These are phyloP conservation scores for Venturia pyrina DNA, from an alignment of 2,329 filamentous ascomycete species.

Conservation along the genomic window DNA sequence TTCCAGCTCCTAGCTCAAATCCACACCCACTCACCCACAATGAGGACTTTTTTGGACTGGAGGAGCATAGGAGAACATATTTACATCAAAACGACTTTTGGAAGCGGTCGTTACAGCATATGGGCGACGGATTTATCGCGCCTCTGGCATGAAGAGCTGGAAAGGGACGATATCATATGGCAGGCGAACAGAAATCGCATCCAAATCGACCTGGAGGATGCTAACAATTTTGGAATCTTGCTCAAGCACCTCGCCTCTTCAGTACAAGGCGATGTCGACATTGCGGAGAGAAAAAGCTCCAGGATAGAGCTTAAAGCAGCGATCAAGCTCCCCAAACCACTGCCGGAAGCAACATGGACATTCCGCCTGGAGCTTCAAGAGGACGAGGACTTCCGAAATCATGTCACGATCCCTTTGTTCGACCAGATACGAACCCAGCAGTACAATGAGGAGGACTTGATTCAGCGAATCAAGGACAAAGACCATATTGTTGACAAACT, in stretches of 20 bases:
- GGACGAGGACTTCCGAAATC: slow-evolving; percentile 6
- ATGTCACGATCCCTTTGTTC: slow-evolving; percentile 6
- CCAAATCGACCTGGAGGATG: slow-evolving; percentile 8
- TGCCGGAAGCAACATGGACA: slow-evolving; percentile 7
- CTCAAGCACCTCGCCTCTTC: neutral
- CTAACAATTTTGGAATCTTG: slow-evolving; percentile 2
- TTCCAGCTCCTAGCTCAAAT: neutral
- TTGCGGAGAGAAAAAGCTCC: neutral
- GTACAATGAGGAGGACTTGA: slow-evolving; percentile 5
- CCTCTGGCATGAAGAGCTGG: slow-evolving; percentile 7
- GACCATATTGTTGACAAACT: slow-evolving; percentile 10
- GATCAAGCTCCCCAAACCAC: slow-evolving; percentile 4
- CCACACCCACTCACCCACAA: neutral
- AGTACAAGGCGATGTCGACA: neutral
- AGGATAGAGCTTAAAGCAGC: neutral
- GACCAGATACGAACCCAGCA: neutral
- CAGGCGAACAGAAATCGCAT: slow-evolving; percentile 1
- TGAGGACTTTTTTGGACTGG: slow-evolving; percentile 1
- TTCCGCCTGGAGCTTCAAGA: slow-evolving; percentile 5
- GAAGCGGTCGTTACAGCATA: slow-evolving; percentile 4
- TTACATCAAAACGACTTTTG: slow-evolving; percentile 5
- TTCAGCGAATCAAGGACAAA: slow-evolving; percentile 10
- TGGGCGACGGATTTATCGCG: slow-evolving; percentile 9
- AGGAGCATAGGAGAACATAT: slow-evolving; percentile 1
- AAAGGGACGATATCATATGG: slow-evolving; percentile 7